Percentiles rank a stretch among this genome's conserved stretches.
Evolutionary conservation across 108 stramenopile genomes (phyloP).

Genomic region (Mayamaea pseudoterrestris): DNA sequence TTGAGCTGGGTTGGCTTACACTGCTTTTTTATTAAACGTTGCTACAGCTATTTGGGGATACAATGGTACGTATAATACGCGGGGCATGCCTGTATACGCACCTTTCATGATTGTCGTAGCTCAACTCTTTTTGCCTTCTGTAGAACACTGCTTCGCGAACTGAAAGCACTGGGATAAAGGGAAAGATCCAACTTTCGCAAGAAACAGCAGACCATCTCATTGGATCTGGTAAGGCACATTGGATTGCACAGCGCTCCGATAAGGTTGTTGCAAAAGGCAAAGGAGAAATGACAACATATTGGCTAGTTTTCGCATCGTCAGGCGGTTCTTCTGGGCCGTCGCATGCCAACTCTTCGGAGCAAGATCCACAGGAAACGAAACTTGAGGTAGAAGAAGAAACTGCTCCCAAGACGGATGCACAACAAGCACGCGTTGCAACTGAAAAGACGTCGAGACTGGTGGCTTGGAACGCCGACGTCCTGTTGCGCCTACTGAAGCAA

Average conservation of each 20-base stretch:
- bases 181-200: constrained; percentile 44
- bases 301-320: no score
- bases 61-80: not conserved
- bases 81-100: not conserved
- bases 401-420: not conserved
- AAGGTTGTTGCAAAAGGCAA: constrained; percentile 33
- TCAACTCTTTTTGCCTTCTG: constrained; percentile 18
- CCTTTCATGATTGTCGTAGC: constrained; percentile 19
- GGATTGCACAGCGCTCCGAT: constrained; percentile 25
- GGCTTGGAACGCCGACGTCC: constrained; percentile 9
- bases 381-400: not conserved
- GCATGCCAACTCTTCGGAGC: not conserved
- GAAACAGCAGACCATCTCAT: constrained; percentile 31
- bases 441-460: constrained; percentile 11
- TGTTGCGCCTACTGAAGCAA: not conserved
- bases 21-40: no score
- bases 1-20: constrained; percentile 20
- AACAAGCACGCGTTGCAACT: not conserved
- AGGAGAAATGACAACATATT: constrained; percentile 27
- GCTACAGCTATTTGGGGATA: constrained; percentile 3
- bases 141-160: constrained; percentile 49
- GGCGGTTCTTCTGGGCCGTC: not conserved
- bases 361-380: not conserved
- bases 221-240: constrained; percentile 24
- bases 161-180: constrained; percentile 37